Base-by-base conservation (phyloP, 148 eudicot species). In the Talinum fruticosum region DNA sequence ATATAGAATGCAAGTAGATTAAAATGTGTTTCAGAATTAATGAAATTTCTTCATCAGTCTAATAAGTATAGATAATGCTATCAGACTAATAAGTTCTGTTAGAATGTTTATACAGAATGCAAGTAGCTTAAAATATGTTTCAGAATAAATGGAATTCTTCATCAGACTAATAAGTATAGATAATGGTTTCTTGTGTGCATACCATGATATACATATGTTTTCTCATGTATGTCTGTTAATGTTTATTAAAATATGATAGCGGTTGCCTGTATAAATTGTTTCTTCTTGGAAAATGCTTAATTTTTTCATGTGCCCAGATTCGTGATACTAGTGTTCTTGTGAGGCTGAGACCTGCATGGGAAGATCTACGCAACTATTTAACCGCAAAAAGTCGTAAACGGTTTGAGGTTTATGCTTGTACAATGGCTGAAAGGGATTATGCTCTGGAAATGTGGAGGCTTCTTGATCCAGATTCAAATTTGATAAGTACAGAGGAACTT, bases 371-470 rank as follows among this genome's bases (percentile, higher is more conserved):
- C 75, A 88, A 87, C 82, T 96, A 96, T 88, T 84, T 96, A 86
- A 96, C 90, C 77, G 99, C 99, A 24, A 96, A 88, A 91, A 98
- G 99, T 23, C 90, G 99, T 54, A 96, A 96, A 81, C 92, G 99
- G 44, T 96, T 96, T 85, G 99, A 96, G 81, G 99, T 96, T 79
- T 96, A 85, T 86, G 99, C 93, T 81, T 96, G 99, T 87, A 96
- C 99, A n/a, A 90, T 93, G 99, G 99, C 99, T 75, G 99, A 96
- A 91, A 93, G 99, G 82, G 99, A 96, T 77, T 96, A 96, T 87
- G 99, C 99, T 72, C 85, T 96, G 82, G 99, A 96, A 86, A 96
- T 96, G 99, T 96, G 99, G 99, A 88, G 99, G 82, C 99, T 96
- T 87, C 97, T 96, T 74, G 99, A 96, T 88, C 99, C 99, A 21